Evolutionary conservation across 1,284 basidiomycete species (phyloP), one percentile per base, ranked within the genome.

Genomic region (Exobasidium rhododendri): DNA sequence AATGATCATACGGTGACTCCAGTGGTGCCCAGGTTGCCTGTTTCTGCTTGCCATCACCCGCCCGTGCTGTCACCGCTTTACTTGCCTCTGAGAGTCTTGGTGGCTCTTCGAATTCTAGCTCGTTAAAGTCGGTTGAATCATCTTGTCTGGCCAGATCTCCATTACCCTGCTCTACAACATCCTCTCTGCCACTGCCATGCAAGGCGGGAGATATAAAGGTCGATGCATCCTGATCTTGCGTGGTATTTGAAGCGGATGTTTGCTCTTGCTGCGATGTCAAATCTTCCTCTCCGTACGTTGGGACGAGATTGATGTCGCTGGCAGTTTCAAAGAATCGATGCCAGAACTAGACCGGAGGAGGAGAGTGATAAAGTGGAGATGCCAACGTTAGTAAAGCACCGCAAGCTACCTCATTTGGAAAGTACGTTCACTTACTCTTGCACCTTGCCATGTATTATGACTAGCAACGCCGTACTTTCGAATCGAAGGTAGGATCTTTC

Each of bases 271-370:
- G 35, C 17, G 35, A 40, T 10, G 35, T 40, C 35, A 40, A 10
- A 40, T 40, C 35, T 40, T 40, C 35, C 35, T 62, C 57, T 28
- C 31, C 45, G 13, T n/a, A n/a, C 31, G 29, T 46, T 46, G 57
- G 30, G 10, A 26, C 6, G 26, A 92, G 88, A 46, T 87, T 86
- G 45, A 93, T 88, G 71, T 92, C 88, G 1, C 92, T 92, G 4
- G 92, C 91, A 68, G 89, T 86, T 75, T 94, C 91, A 78, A 91
- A 97, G 83, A 97, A 97, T 0, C 89, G 88, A n/a, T 88, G 88
- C 93, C 93, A 97, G 80, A 96, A 96, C 89, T 92, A 17, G n/a
- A n/a, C n/a, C n/a, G 35, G 35, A 40, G 35, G 10, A 40, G 35
- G 17, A 40, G 35, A 17, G 17, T 40, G 10, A 40, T 17, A 40